Conservation (phyloP, 202 grass and related monocot species). For the Saccharum hybrid region DNA sequence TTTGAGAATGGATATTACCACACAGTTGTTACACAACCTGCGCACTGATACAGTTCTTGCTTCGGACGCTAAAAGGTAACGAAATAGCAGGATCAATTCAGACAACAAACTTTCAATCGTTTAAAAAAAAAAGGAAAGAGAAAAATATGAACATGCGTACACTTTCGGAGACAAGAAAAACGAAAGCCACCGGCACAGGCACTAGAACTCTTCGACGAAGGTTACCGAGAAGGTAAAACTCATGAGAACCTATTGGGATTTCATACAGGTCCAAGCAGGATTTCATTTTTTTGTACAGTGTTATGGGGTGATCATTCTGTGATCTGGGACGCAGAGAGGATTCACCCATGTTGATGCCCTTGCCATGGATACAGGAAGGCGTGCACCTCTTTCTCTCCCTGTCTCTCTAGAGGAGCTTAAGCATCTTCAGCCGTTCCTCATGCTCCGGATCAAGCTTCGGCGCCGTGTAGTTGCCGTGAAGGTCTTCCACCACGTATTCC, state of each 20-base stretch:
- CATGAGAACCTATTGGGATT: neutral
- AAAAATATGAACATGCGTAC: neutral
- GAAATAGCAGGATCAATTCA: neutral
- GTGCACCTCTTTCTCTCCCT: neutral
- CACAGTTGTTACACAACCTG: neutral
- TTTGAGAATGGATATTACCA: neutral
- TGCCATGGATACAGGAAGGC: neutral
- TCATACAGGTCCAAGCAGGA: neutral
- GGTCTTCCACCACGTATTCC: slow-evolving; percentile 84
- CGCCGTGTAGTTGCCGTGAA: slow-evolving; percentile 63
- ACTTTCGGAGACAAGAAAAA: neutral
- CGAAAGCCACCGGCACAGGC: too few relatives aligned
- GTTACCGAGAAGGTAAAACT: neutral
- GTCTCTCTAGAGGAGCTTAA: slow-evolving; percentile 65
- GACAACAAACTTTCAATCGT: neutral
- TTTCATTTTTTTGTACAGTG: slow-evolving; percentile 26
- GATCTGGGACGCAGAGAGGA: neutral
- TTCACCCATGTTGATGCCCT: too few relatives aligned
- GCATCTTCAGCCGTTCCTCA: slow-evolving; percentile 70
- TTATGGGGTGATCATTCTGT: neutral
- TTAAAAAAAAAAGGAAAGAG: neutral
- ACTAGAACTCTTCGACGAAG: neutral
- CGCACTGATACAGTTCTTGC: neutral
- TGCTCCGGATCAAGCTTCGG: slow-evolving; percentile 73
- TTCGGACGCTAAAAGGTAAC: neutral